Evolutionary conservation across 2,329 filamentous ascomycete species (phyloP), one percentile per base, ranked within the genome.

Genomic region (Colletotrichum kahawae): DNA sequence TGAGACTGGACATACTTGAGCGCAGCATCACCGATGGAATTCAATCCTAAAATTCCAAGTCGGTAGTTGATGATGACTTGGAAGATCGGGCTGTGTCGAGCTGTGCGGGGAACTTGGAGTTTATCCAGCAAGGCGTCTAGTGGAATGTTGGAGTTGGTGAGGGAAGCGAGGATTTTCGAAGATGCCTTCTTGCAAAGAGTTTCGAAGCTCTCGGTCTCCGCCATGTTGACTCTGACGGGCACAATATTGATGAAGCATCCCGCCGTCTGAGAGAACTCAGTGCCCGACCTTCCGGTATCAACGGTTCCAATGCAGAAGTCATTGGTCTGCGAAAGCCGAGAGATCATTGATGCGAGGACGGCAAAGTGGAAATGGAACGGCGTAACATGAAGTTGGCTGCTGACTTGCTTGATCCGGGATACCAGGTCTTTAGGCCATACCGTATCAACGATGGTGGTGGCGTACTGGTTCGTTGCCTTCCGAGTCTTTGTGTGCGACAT

Each of bases 211-310:
- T 64, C 57, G 2, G 8, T 16, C 7, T 51, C 38, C 1, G 12
- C n/a, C 3, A 72, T 6, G 79, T 78, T 78, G 70, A 90, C 85
- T 1, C 82, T 81, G 1, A 90, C 62, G 3, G 89, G 84, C 1
- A 91, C 79, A 1, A 90, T 78, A 72, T 91, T 90, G 4, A 90
- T 73, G 54, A 87, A 87, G 56, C 85, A 79, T 2, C 90, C 90
- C 2, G 90, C 78, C 4, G 79, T 88, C 1, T 77, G 69, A 9
- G 79, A 71, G 3, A 82, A 69, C 2, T 81, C 74, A 13, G 70
- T 71, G 2, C 88, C 84, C 0, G 31, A 18, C 6, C 80, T 83
- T 6, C 86, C 86, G 2, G 86, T 85, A 78, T 90, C 88, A 0
- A 84, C 84, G 12, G 90, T 82, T 7, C 88, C 89, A 67, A 91